Evolutionary conservation across 306 rosid genomes (phyloP), one percentile per base, ranked within the genome.

Genomic region (Sindora glabra): DNA sequence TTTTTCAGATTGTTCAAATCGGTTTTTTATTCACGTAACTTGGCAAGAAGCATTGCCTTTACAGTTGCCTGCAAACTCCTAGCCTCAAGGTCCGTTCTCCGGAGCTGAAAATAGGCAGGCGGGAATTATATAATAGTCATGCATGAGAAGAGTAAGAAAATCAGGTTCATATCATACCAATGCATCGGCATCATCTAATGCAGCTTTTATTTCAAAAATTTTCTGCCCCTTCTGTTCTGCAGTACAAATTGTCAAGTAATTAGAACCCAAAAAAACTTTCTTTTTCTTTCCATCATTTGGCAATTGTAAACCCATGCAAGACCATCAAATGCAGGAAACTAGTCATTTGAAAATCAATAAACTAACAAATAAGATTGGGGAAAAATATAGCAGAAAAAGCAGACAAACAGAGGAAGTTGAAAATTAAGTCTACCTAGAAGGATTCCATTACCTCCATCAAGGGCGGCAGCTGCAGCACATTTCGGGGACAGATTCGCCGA

Each of bases 1-100:
- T 21, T 70, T 67, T 79, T 85, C 76, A 79, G 65, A 39, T 62
- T 74, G 70, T 48, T 81, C 71, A 76, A 16, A 66, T 81, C 83
- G 50, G 76, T 53, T 63, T 74, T 76, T 29, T 79, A 85, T 62
- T 79, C 86, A 64, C 79, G 79, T 41, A 76, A 51, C 73, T 85
- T 85, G 46, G 69, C 78, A 46, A 81, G 83, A 62, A 85, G 81
- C 13, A 73, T 12, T 14, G 83, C 80, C 74, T 81, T 79, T 26
- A 59, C 9, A 63, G 65, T 74, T 49, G 88, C 81, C 72, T 74
- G 88, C 73, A 85, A 63, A 64, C 81, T 76, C 79, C 88, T 76
- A 2, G 88, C 87, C 65, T 85, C 92, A 16, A 81, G 88, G 66
- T 85, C 92, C 92, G 81, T 85, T 72, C 81, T 81, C 62, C 76